Evolutionary conservation across 2,329 filamentous ascomycete species (phyloP), one percentile per base, ranked within the genome.

Genomic region (Pseudopyricularia javanii): DNA sequence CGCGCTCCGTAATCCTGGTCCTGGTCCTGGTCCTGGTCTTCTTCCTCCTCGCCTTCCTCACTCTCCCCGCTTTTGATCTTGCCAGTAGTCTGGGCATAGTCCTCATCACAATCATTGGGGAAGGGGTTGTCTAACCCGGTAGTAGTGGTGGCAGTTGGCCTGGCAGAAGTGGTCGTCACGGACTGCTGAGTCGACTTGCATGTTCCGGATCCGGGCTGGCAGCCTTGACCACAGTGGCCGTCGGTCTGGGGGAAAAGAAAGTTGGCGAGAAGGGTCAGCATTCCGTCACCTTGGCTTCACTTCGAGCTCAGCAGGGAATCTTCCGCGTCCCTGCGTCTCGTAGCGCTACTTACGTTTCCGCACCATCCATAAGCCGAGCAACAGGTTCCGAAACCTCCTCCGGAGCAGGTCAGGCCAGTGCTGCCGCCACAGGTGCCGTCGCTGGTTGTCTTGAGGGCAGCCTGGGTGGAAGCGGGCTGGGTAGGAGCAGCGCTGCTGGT

Each of bases 191-290:
- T 15, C n/a, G 49, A n/a, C 49, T 53, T 51, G 47, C 56, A 58
- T 12, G 48, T 28, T 12, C 56, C 56, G 22, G 53, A 56, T 2
- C 49, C 55, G 6, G 53, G 50, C 17, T 56, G 56, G 50, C 57
- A 58, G 33, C 56, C 56, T n/a, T 51, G 50, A 14, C 54, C 57
- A 30, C 57, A 58, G 52, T 57, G 57, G 8, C 53, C 57, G 35
- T 49, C 26, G 7, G 34, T 32, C 50, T 45, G 33, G 17, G 7
- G 7, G 4, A 15, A 8, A 12, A 12, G 22, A 8, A 12, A 12
- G 22, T 30, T n/a, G 12, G 3, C 7, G 24, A 7, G 24, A 17
- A 24, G 22, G 4, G 22, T 14, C 24, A 20, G 7, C 9, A 17
- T 28, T 12, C 5, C 14, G 32, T 24, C 48, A 50, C 17, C 20